Percentiles rank a stretch among this genome's conserved stretches.
phyloP scores from a whole-genome alignment of 2,329 filamentous ascomycete genomes.

The Colletotrichum theobromicola region DNA sequence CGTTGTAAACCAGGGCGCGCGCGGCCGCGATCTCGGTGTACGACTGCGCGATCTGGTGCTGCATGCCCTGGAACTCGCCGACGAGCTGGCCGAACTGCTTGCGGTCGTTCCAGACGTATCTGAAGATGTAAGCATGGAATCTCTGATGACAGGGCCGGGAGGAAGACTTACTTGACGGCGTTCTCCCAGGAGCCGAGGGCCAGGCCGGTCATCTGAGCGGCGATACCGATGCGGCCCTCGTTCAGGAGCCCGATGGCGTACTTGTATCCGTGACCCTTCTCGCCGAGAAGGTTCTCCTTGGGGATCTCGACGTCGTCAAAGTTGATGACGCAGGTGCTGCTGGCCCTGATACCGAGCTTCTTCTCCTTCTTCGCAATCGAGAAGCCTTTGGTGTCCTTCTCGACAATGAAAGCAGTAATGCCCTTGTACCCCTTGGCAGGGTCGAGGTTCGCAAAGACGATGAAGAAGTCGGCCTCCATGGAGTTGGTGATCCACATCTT shows the following conservation, averaged over 20 bases:
- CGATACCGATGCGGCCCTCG: conserved; percentile 96
- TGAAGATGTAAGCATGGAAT: conserved; percentile 29
- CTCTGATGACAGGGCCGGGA: no score
- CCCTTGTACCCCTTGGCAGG: conserved; percentile 94
- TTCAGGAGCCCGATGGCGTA: conserved; percentile 95
- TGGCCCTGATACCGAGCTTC: conserved; percentile 96
- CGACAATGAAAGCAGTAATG: conserved; percentile 94
- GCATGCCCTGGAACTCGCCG: conserved; percentile 98
- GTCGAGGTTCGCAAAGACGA: conserved; percentile 96
- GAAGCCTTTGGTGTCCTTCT: conserved; percentile 89
- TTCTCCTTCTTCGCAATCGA: conserved; percentile 99
- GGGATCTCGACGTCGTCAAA: conserved; percentile 96
- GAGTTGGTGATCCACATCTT: conserved; percentile 99
- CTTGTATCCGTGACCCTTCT: conserved; percentile 94
- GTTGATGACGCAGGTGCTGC: conserved; percentile 95
- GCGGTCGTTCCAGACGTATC: conserved; percentile 97
- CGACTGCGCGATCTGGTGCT: conserved; percentile 96
- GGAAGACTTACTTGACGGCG: conserved; percentile 69
- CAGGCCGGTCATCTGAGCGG: conserved; percentile 97
- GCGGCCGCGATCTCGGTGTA: conserved; percentile 94
- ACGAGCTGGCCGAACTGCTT: conserved; percentile 94
- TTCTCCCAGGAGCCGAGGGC: conserved; percentile 96
- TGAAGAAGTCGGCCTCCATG: conserved; percentile 92
- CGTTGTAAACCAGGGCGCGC: conserved; percentile 92
- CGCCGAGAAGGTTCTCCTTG: conserved; percentile 84